A percentile compares a stretch with the other conserved stretches of the same genome.
Evolutionary conservation across 257 asterid genomes (phyloP).

Genomic region (Hygrophila difformis): DNA sequence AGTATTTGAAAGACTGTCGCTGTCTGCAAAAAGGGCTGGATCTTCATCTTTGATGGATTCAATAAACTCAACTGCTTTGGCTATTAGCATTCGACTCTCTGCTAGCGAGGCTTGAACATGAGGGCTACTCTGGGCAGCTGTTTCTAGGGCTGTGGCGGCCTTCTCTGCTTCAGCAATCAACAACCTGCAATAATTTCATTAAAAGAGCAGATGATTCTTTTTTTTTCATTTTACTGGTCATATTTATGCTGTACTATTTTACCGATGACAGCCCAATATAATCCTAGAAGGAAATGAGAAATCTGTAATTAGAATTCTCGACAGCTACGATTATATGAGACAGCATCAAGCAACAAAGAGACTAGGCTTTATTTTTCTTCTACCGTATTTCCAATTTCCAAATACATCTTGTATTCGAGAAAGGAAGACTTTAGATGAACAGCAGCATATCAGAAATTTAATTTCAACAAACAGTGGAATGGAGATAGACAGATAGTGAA

Average conservation of each 20-base stretch:
- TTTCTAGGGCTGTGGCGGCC: slow-evolving; percentile 74
- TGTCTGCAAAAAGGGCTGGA: slow-evolving; percentile 9
- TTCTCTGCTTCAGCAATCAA: slow-evolving; percentile 92
- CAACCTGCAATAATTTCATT: slow-evolving; percentile 40
- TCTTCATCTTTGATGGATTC: slow-evolving; percentile 46
- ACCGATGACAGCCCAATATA: too few species aligned
- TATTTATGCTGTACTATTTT: too few species aligned
- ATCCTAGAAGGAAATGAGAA: background rate
- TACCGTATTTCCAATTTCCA: background rate
- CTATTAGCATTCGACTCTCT: slow-evolving; percentile 68
- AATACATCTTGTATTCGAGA: background rate
- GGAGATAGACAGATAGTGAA: too few species aligned
- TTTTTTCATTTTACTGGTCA: too few species aligned
- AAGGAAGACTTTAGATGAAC: background rate
- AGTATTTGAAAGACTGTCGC: slow-evolving; percentile 16
- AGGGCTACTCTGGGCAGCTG: slow-evolving; percentile 56
- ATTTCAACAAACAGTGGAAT: too few species aligned
- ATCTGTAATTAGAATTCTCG: background rate
- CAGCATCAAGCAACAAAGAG: background rate
- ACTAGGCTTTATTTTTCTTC: background rate
- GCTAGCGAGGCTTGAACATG: slow-evolving; percentile 56
- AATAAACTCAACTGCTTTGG: slow-evolving; percentile 58
- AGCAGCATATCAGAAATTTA: background rate
- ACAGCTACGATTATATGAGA: background rate
- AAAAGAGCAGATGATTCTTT: too few species aligned